Evolutionary conservation across 1,139 yeast genomes (phyloP).

Genomic region (Protomyces macrosporus): DNA sequence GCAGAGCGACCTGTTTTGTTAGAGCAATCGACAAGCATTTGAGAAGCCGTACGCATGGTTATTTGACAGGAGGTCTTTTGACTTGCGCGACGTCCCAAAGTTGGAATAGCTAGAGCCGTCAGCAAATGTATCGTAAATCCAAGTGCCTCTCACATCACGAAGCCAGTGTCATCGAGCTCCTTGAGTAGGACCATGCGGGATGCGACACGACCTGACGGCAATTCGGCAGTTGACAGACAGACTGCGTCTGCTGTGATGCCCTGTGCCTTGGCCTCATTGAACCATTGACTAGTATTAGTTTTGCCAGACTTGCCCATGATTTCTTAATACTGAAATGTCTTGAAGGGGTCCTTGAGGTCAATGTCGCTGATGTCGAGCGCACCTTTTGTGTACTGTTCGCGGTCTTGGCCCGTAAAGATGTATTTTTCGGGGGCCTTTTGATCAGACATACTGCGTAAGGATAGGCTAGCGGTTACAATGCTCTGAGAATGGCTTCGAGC

Average conservation of each 20-base stretch:
- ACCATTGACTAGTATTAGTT: slow-evolving; percentile 69
- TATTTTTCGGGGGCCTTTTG: slow-evolving; percentile 1
- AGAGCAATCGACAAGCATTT: background rate
- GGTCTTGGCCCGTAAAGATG: slow-evolving; percentile 23
- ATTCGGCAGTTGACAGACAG: slow-evolving; percentile 74
- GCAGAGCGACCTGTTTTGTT: slow-evolving; percentile 19
- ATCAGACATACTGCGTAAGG: too few species aligned
- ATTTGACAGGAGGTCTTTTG: slow-evolving; percentile 62
- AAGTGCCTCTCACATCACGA: slow-evolving; percentile 50
- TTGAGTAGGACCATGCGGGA: slow-evolving; percentile 79
- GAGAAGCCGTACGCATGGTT: slow-evolving; percentile 55
- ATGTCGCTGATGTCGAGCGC: slow-evolving; percentile 6
- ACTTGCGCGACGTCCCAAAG: slow-evolving; percentile 82
- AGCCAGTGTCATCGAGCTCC: slow-evolving; percentile 73
- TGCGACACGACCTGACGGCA: slow-evolving; percentile 84
- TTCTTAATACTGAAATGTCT: slow-evolving; percentile 37
- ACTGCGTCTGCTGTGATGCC: slow-evolving; percentile 58
- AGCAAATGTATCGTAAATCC: background rate
- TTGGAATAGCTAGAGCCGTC: slow-evolving; percentile 52
- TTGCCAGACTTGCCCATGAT: background rate
- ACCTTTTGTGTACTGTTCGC: slow-evolving; percentile 27
- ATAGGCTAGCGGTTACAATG: too few species aligned
- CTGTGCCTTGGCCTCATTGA: slow-evolving; percentile 59
- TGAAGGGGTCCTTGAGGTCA: slow-evolving; percentile 18
- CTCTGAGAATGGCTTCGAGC: too few species aligned